Base-by-base conservation (phyloP, 805 yeast species). In the Candida taoyuanica region DNA sequence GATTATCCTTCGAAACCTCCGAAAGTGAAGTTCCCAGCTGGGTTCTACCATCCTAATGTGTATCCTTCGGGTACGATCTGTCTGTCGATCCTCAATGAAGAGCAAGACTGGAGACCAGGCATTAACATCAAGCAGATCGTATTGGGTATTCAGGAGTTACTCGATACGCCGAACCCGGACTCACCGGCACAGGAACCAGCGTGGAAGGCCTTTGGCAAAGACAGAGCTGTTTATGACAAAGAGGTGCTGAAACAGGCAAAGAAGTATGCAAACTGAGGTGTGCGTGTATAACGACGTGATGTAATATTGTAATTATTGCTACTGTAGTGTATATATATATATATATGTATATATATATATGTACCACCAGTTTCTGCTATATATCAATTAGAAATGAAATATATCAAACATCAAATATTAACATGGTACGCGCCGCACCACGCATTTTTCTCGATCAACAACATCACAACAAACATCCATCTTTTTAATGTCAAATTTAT, bases 121-220 rank as follows among this genome's bases (percentile, higher is more conserved):
- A 84, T 91, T 49, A 85, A 95, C 13, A 64, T 91, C 49, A 88
- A 86, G 56, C 95, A 91, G 58, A 82, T 93, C 42, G 81, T 84
- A 2, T 66, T 88, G 44, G 99, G 98, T 5, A 79, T 93, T 36
- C 99, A 93, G 62, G 96, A 89, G 60, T 70, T 93, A 39, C 68
- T 93, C 44, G 85, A 84, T 54, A 73, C 79, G 26, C 99, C 99
- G 26, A 93, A 93, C 58, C 95, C 95, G 17, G 81, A 81, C 45
- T 88, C 97, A 0, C 98, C 98, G 3, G 98, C 98, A 0, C 98
- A 93, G 64, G 93, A 87, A 49, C 95, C 95, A 3, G 98, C 98
- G 2, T 93, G 89, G 86, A 81, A 81, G 60, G 86, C 91, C 1
- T 89, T 76, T 56, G 74, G 75, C 15, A 78, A 76, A 56, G 85